These are phyloP conservation scores for Excoecaria agallocha DNA, from an alignment of 345 rosid genomes.

Conservation along the genomic window DNA sequence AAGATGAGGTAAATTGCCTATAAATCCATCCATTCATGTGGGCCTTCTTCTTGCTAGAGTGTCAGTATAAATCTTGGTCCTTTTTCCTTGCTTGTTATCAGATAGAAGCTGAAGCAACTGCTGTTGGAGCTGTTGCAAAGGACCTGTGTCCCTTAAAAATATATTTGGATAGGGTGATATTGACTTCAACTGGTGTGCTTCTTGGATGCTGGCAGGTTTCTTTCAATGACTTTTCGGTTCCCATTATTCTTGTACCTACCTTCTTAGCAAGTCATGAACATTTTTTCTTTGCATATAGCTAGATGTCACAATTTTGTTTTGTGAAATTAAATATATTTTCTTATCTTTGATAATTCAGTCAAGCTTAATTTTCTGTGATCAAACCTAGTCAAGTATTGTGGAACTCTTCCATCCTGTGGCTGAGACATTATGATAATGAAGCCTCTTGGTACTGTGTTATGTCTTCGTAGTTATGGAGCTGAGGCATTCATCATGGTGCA, in stretches of 20 bases:
- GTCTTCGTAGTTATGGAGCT: not conserved
- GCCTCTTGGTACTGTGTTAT: not conserved
- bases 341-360: not conserved
- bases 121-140: slow-evolving; percentile 52
- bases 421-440: not conserved
- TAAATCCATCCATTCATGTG: slow-evolving; percentile 4
- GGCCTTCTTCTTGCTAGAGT: slow-evolving; percentile 4
- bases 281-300: not conserved
- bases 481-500: not conserved
- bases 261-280: not conserved
- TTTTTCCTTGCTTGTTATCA: slow-evolving; percentile 30
- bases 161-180: slow-evolving; percentile 75
- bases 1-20: slow-evolving; percentile 56
- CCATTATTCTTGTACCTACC: not conserved
- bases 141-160: slow-evolving; percentile 68
- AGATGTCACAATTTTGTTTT: not conserved
- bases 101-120: slow-evolving; percentile 77
- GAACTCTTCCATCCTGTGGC: not conserved
- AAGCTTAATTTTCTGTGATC: not conserved
- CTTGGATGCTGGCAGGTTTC: slow-evolving; percentile 96
- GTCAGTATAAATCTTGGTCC: not conserved
- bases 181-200: slow-evolving; percentile 95
- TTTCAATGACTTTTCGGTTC: slow-evolving; percentile 7
- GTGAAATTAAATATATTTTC: not conserved
- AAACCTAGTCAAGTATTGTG: not conserved